These are phyloP conservation scores for Plectranthus barbatus DNA, from an alignment of 257 asterid genomes.

Conservation along the genomic window DNA sequence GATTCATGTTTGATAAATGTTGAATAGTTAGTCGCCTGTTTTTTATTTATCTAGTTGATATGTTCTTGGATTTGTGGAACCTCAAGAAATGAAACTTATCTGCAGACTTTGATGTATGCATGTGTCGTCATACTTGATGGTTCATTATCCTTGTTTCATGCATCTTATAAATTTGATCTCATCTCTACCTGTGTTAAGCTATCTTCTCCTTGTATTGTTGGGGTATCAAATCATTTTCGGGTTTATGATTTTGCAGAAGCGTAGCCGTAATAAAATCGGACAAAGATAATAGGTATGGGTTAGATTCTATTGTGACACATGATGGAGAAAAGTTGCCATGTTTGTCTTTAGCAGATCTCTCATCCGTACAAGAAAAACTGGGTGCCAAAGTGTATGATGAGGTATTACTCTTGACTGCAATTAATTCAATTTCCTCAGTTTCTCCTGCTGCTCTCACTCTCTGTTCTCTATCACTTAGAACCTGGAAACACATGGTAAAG, in stretches of 20 bases:
- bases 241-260: conserved; percentile 46
- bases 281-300: conserved; percentile 74
- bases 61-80: not conserved
- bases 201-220: not conserved
- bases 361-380: conserved; percentile 49
- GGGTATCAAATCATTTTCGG: not conserved
- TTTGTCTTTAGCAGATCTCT: conserved; percentile 65
- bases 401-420: conserved; percentile 25
- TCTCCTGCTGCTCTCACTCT: not conserved
- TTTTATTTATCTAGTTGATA: not conserved
- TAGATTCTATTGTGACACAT: conserved; percentile 78
- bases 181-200: not conserved
- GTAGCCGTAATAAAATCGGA: conserved; percentile 69
- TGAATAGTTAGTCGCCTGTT: not conserved
- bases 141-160: not conserved
- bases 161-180: not conserved
- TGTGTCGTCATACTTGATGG: not conserved
- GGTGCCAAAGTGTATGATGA: conserved; percentile 69
- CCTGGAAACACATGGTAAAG: not conserved
- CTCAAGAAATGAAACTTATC: not conserved
- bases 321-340: conserved; percentile 85
- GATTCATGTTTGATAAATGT: not conserved
- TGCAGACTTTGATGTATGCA: not conserved
- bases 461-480: not conserved
- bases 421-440: not conserved